Evolutionary conservation across 1,139 yeast genomes (phyloP), one percentile per base, ranked within the genome.

Genomic region (Suhomyces guaymorum): DNA sequence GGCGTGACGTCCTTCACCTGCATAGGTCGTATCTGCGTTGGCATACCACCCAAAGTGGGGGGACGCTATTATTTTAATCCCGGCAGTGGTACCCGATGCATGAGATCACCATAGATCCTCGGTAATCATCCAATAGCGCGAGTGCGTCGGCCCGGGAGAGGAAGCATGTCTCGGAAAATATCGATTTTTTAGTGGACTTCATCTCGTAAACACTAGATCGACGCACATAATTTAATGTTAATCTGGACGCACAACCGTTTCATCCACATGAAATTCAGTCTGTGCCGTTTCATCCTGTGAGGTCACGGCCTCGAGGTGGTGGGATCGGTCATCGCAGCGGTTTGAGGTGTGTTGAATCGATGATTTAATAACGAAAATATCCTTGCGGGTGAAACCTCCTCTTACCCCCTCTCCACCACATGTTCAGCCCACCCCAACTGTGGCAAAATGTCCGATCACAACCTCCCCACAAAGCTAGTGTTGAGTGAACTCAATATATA

Each of bases 401-500:
- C 7, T 6, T 13, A 11, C 12, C 15, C 15, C 26, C 15, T 14
- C 27, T 15, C 19, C 19, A 17, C 7, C 19, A 17, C 4, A 23
- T 23, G 25, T n/a, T 5, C 12, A 23, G 5, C 7, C 12, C 15
- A 23, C 5, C 7, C 12, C 9, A n/a, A 23, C 15, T 21, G 23
- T 21, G 23, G 23, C n/a, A 21, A 12, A 12, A 21, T n/a, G 6
- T 23, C 25, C 5, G 25, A 23, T 12, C 14, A 5, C 15, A 23
- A n/a, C 15, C 7, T 23, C 7, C 25, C 25, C 5, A 23, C n/a
- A 12, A n/a, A 20, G 10, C 26, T 27, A n/a, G 29, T 25, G 26
- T 26, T 27, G 10, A 21, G 34, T 5, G 28, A 30, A 12, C 38
- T 27, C 13, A 35, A 35, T 30, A 35, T 35, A 26, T 35, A 30